Evolutionary conservation across 2,329 filamentous ascomycete species (phyloP), one percentile per base, ranked within the genome.

Genomic region (Didymellaceae sp.): DNA sequence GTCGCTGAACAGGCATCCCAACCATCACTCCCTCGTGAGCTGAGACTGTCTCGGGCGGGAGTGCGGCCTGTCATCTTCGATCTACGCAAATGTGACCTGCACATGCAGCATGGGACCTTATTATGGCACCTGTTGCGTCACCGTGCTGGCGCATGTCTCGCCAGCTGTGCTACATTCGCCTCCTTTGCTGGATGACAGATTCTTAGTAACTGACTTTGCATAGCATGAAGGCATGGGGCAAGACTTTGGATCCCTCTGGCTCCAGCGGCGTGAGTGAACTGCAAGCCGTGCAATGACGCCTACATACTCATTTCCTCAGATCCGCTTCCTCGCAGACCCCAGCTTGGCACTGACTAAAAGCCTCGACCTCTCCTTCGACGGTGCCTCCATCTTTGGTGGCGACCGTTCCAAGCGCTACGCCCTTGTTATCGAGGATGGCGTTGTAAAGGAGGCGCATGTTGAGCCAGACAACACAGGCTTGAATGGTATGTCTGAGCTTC

Each of bases 401-500:
- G 78, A 84, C 63, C 86, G 93, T 58, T 88, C 89, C 76, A 96
- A 96, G 85, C 85, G 93, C 41, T 97, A 96, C 68, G 91, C 89
- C 16, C 80, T 96, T 45, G 82, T 92, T 42, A 79, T 95, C 43
- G 86, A 96, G 77, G 78, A 95, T 64, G 92, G 93, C 61, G 91
- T 90, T 76, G 89, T 97, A 63, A 88, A 87, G 76, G 84, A 87
- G 66, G 82, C 88, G 16, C 85, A 91, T 65, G 84, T 96, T 43
- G 93, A 97, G 81, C 87, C 91, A 9, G 92, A 97, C 74, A 92
- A 89, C 77, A 94, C 89, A 30, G 90, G 91, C 25, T 82, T 91
- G 39, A 80, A 87, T 59, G 87, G 90, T 91, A 78, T 74, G 80
- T 34, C 35, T 32, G 24, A 6, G 14, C 16, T 21, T 25, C 32